phyloP scores from a whole-genome alignment of 2,329 filamentous ascomycete species.

The Venturia carpophila region DNA sequence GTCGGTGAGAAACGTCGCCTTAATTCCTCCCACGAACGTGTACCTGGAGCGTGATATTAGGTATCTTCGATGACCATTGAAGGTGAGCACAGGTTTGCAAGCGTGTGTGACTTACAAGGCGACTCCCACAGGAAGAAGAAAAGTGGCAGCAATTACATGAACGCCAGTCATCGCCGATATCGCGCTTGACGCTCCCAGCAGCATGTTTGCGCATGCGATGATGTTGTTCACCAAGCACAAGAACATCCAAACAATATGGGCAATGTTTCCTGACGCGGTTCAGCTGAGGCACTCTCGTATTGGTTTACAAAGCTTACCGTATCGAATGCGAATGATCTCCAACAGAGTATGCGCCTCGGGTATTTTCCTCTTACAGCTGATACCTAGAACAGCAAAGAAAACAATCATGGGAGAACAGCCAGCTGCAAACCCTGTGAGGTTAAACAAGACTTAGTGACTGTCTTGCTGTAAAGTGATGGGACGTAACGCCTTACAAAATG shows the following conservation, averaged over 20 bases:
- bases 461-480: neutral
- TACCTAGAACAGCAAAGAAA: slow-evolving; percentile 46
- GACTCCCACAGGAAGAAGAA: slow-evolving; percentile 35
- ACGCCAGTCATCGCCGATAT: slow-evolving; percentile 41
- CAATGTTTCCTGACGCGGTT: slow-evolving; percentile 34
- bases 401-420: slow-evolving; percentile 50
- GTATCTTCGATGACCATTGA: neutral
- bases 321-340: slow-evolving; percentile 46
- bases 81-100: too few species aligned
- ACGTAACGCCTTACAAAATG: slow-evolving; percentile 37
- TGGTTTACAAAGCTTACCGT: slow-evolving; percentile 32
- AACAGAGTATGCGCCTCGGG: slow-evolving; percentile 48
- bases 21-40: slow-evolving; percentile 36
- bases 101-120: neutral
- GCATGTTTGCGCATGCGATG: slow-evolving; percentile 47
- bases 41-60: slow-evolving; percentile 23
- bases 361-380: slow-evolving; percentile 45
- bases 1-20: slow-evolving; percentile 29
- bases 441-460: neutral
- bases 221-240: slow-evolving; percentile 49
- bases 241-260: slow-evolving; percentile 46
- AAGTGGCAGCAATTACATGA: slow-evolving; percentile 44
- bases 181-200: slow-evolving; percentile 39
- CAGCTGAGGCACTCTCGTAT: slow-evolving; percentile 26
- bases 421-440: slow-evolving; percentile 40